A percentile compares a stretch with the other conserved stretches of the same genome.
phyloP scores from a whole-genome alignment of 805 yeast genomes.

The Barnettozyma pratensis region DNA sequence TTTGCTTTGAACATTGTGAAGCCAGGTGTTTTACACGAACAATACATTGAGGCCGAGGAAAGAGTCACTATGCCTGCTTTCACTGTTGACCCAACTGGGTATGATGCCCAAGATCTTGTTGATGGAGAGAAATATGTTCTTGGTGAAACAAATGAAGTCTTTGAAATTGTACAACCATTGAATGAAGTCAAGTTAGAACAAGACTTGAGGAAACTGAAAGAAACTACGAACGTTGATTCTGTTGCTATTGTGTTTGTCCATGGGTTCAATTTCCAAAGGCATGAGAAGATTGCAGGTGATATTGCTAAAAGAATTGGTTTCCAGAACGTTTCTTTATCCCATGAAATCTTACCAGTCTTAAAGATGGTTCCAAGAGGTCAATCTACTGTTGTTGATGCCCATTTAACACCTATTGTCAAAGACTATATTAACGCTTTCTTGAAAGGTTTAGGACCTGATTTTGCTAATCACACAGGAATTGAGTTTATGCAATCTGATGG shows the following conservation, averaged over 20 bases:
- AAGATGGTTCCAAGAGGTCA: slow-evolving; percentile 37
- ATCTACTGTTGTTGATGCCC: slow-evolving; percentile 38
- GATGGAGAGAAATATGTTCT: slow-evolving; percentile 32
- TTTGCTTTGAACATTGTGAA: slow-evolving; percentile 45
- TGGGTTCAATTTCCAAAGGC: slow-evolving; percentile 33
- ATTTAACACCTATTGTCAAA: slow-evolving; percentile 39
- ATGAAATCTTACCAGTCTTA: slow-evolving; percentile 33
- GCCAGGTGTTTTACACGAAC: slow-evolving; percentile 39
- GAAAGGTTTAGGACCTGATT: slow-evolving; percentile 28
- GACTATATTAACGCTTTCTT: slow-evolving; percentile 34
- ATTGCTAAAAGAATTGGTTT: slow-evolving; percentile 32
- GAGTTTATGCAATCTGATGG: slow-evolving; percentile 59
- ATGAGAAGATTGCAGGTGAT: slow-evolving; percentile 30
- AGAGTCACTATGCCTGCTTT: slow-evolving; percentile 60
- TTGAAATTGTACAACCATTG: slow-evolving; percentile 32
- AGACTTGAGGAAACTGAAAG: slow-evolving; percentile 18
- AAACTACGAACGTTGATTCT: slow-evolving; percentile 26
- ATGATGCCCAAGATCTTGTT: slow-evolving; percentile 26
- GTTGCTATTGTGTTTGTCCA: slow-evolving; percentile 32
- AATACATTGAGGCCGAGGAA: slow-evolving; percentile 44
- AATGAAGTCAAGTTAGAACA: slow-evolving; percentile 22
- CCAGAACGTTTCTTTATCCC: slow-evolving; percentile 29
- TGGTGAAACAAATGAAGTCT: slow-evolving; percentile 36
- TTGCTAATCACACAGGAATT: slow-evolving; percentile 34
- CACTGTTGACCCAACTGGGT: slow-evolving; percentile 53